Base-by-base conservation (phyloP, 306 rosid genomes). In the Lathyrus tuberosus region DNA sequence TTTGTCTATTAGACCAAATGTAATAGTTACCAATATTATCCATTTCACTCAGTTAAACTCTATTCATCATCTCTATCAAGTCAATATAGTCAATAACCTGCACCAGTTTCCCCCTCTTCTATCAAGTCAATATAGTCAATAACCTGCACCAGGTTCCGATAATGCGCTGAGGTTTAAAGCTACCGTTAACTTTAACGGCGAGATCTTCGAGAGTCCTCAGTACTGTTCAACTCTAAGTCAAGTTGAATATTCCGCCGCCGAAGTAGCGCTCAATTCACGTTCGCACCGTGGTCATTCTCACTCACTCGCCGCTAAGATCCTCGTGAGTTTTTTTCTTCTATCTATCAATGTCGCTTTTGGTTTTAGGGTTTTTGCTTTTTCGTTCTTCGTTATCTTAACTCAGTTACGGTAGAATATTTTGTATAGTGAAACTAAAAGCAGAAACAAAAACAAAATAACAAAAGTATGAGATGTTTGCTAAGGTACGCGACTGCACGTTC, bases 111-210 rank as follows among this genome's bases (percentile, higher is more conserved):
- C n/a, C n/a, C n/a, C n/a, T n/a, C n/a, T n/a, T n/a, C n/a, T n/a
- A n/a, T n/a, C n/a, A n/a, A n/a, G n/a, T n/a, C n/a, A n/a, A n/a
- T n/a, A n/a, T n/a, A n/a, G n/a, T n/a, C n/a, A n/a, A n/a, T n/a
- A n/a, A n/a, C n/a, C n/a, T n/a, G n/a, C n/a, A n/a, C n/a, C n/a
- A 84, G 97, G 97, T 78, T 96, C 97, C 0, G 96, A 91, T 80
- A 96, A 91, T 86, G 96, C 93, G 79, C 97, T 96, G 14, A 74
- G 96, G 84, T 91, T 91, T 80, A 91, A 91, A 74, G 91, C 97
- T 57, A 86, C 88, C 35, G 96, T 91, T 52, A 88, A 91, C 87
- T 91, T 91, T 37, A 88, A 88, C 86, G 91, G 93, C 66, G 96
- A 91, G 91, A 84, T 84, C 86, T 91, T 91, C 52, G 92, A 88